Evolutionary conservation across 1,284 basidiomycete species (phyloP).

Genomic region (Irpex lacteus): DNA sequence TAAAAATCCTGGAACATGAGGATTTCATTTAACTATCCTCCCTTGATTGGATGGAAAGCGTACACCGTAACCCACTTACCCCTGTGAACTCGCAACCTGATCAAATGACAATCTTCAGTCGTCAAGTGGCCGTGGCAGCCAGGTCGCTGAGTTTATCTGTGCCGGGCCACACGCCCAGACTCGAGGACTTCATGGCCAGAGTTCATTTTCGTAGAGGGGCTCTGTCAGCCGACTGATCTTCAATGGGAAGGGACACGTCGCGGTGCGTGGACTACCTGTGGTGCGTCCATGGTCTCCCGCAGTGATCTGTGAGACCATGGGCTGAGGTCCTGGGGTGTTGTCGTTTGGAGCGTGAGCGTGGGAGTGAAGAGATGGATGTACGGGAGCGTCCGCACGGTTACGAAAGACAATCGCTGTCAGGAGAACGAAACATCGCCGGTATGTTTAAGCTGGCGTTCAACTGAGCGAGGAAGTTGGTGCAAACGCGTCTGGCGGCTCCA

Average conservation of each 20-base stretch:
- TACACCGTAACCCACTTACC: background rate
- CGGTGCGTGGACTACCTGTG: background rate
- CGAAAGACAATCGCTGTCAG: background rate
- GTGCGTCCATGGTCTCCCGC: background rate
- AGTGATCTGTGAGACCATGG: background rate
- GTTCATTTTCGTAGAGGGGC: constrained; percentile 1
- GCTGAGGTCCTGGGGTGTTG: background rate
- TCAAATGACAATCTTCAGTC: constrained; percentile 1
- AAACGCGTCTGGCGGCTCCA: background rate
- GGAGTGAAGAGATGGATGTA: background rate
- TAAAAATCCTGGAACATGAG: constrained; percentile 1
- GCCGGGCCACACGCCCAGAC: background rate
- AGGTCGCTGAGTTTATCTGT: background rate
- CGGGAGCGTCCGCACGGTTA: background rate
- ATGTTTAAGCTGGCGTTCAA: background rate
- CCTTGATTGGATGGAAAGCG: background rate
- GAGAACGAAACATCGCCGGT: background rate
- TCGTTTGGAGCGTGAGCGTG: background rate
- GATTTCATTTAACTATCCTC: background rate
- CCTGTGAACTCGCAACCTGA: background rate
- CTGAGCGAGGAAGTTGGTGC: background rate
- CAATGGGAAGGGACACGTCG: background rate
- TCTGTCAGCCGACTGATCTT: background rate
- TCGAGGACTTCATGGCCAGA: background rate
- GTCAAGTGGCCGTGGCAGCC: background rate